Evolutionary conservation across 306 rosid species (phyloP).

Genomic region (Elaeagnus macrophylla): DNA sequence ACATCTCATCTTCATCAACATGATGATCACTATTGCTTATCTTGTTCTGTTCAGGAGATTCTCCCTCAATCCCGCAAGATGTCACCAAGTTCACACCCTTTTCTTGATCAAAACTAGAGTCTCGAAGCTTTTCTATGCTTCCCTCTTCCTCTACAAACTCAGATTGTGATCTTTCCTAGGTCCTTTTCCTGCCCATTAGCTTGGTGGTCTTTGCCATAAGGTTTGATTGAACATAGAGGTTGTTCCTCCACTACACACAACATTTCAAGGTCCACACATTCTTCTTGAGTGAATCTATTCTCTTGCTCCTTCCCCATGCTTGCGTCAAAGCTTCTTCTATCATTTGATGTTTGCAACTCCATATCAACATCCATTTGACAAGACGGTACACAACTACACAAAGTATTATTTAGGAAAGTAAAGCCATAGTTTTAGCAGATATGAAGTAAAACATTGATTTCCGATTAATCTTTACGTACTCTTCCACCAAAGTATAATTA

Average conservation of each 20-base stretch:
- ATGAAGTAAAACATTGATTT: slow-evolving; percentile 10
- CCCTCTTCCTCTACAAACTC: slow-evolving; percentile 20
- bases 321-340: slow-evolving; percentile 13
- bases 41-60: slow-evolving; percentile 17
- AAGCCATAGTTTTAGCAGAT: slow-evolving; percentile 6
- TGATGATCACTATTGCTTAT: slow-evolving; percentile 20
- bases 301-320: slow-evolving; percentile 22
- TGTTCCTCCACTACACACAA: slow-evolving; percentile 16
- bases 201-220: slow-evolving; percentile 26
- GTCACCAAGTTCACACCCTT: slow-evolving; percentile 22
- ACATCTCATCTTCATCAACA: slow-evolving; percentile 17
- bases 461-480: slow-evolving; percentile 33
- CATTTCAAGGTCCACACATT: slow-evolving; percentile 16
- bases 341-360: slow-evolving; percentile 26
- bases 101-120: slow-evolving; percentile 23
- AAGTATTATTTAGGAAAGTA: slow-evolving; percentile 11
- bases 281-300: slow-evolving; percentile 26
- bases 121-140: slow-evolving; percentile 20
- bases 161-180: slow-evolving; percentile 6
- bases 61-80: slow-evolving; percentile 21
- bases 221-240: slow-evolving; percentile 19
- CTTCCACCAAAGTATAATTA: slow-evolving; percentile 28
- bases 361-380: slow-evolving; percentile 32
- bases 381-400: slow-evolving; percentile 35
- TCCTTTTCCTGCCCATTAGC: slow-evolving; percentile 19